Evolutionary conservation across 805 yeast genomes (phyloP), one percentile per base, ranked within the genome.

Genomic region (Vanderwaltozyma verrucispora): DNA sequence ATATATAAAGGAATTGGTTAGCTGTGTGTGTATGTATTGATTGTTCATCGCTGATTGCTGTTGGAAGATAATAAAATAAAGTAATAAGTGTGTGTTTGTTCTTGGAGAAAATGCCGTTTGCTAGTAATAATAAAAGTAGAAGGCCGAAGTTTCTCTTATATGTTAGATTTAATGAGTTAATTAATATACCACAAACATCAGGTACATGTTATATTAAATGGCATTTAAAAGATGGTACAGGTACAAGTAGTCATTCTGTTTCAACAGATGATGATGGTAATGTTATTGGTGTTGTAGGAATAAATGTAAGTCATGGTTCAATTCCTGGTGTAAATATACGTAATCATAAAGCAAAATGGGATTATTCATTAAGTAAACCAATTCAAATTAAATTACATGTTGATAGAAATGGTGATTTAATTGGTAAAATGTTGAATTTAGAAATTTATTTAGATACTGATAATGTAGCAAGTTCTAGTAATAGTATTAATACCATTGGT

Each of bases 161-260:
- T 16, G 60, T 85, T 21, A 58, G 69, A 14, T 69, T 87, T 33
- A 71, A 73, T 38, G 94, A 84, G 45, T 63, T 89, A 33, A 70
- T 79, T n/a, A 88, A 88, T 50, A 72, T 89, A 21, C 97, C 97
- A 2, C 87, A 83, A 46, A 67, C 80, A 1, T 64, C 76, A 3
- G 94, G 94, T 0, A 54, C 64, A 27, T 76, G 89, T 47, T 76
- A 59, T 44, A 72, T 86, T 15, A 75, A 77, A 40, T 71, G 88
- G 71, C 66, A 64, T 31, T 62, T 83, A 9, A 66, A 68, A 38
- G 86, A 80, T 32, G 54, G 59, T 11, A 54, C 57, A 3, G 62
- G 62, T 7, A 49, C 52, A 0, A 48, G 59, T 3, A 34, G 36
- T 13, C 43, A 39, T 23, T 28, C 31, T 3, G 12, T 40, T 8